Conservation (phyloP, 306 rosid species). For the Medicago ruthenica region DNA sequence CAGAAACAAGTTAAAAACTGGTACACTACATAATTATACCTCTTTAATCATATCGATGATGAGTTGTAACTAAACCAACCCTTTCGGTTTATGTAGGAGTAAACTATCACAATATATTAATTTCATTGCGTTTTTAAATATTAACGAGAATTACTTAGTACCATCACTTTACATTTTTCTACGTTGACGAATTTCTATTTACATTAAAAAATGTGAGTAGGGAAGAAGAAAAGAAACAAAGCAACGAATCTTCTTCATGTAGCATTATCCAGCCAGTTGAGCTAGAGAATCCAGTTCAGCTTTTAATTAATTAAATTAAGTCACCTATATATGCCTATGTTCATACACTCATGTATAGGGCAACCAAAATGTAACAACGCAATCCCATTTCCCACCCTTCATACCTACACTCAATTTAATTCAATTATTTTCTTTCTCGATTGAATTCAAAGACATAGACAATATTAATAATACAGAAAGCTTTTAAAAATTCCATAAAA, state of each 20-base stretch:
- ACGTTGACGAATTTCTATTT: slow-evolving; percentile 8
- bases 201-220: not conserved
- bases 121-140: too few relatives aligned
- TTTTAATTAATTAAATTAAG: slow-evolving; percentile 10
- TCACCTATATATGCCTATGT: slow-evolving; percentile 15
- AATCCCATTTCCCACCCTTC: slow-evolving; percentile 5
- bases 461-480: not conserved
- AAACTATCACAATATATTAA: not conserved
- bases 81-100: not conserved
- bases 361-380: slow-evolving; percentile 30
- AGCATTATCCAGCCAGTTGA: slow-evolving; percentile 23
- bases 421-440: not conserved
- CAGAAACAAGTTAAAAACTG: slow-evolving; percentile 22
- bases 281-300: slow-evolving; percentile 22
- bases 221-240: slow-evolving; percentile 28
- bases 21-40: not conserved
- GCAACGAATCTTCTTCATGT: slow-evolving; percentile 47
- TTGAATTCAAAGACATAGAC: not conserved
- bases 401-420: not conserved
- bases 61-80: slow-evolving; percentile 37
- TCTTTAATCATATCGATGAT: slow-evolving; percentile 11
- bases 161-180: not conserved
- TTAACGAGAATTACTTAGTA: not conserved
- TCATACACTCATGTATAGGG: slow-evolving; percentile 21
- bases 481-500: not conserved